Percentiles rank a stretch among this genome's conserved stretches.
Conservation (phyloP, 2,329 filamentous ascomycete species). For the Dactylonectria estremocensis region DNA sequence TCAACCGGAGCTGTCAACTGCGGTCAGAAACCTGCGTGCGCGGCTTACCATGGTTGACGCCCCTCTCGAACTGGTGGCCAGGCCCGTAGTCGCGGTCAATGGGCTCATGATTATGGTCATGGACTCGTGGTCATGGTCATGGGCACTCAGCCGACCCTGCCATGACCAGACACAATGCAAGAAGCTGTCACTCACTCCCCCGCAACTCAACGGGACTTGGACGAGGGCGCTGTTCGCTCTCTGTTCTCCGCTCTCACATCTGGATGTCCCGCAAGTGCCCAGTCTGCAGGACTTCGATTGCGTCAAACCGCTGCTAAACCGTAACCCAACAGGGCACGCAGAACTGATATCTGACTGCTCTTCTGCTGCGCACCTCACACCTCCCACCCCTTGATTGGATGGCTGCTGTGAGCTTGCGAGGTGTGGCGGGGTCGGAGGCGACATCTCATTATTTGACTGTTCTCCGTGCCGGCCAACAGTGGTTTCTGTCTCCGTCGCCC, state of each 20-base stretch:
- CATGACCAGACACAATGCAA: conserved; percentile 22
- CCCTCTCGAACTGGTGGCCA: not conserved
- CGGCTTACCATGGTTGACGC: not conserved
- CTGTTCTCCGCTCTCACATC: not conserved
- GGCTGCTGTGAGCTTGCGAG: conserved; percentile 13
- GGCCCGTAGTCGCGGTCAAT: not conserved
- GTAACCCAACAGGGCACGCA: conserved; percentile 33
- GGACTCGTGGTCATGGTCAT: conserved; percentile 8
- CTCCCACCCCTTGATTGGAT: conserved; percentile 35
- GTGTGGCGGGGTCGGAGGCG: conserved; percentile 32
- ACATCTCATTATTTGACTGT: conserved; percentile 1
- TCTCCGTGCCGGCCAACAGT: conserved; percentile 8
- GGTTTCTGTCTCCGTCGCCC: not conserved
- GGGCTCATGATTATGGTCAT: conserved; percentile 2
- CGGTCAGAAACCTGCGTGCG: not conserved
- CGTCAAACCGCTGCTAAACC: conserved; percentile 32
- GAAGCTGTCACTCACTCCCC: conserved; percentile 36
- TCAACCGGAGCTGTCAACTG: not conserved
- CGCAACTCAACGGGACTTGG: conserved; percentile 35
- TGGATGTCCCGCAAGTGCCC: conserved; percentile 12
- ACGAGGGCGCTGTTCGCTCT: not conserved
- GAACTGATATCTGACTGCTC: conserved; percentile 48
- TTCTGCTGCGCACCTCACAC: conserved; percentile 21
- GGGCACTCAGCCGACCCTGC: not conserved
- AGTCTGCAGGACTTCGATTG: conserved; percentile 22